Conservation (phyloP, 2,329 filamentous ascomycete species). For the Aspergillus fumigatiaffinis region DNA sequence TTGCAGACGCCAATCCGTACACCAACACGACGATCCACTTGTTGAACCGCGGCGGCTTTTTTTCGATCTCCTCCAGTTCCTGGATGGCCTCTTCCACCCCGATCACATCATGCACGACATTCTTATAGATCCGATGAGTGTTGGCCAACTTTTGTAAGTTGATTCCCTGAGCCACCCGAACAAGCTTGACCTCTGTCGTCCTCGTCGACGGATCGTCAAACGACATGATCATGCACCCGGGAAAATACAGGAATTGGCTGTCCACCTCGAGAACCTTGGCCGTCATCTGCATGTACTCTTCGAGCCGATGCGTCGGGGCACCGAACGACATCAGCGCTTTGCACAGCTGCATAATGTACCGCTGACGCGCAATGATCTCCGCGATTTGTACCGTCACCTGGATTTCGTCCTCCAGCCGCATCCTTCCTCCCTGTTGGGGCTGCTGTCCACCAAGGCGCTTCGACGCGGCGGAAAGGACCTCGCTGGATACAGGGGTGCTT, state of each 20-base stretch:
- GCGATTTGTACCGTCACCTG: constrained; percentile 60
- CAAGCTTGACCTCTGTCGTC: constrained; percentile 45
- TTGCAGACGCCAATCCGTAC: constrained; percentile 71
- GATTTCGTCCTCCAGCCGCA: constrained; percentile 46
- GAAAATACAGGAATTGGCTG: constrained; percentile 83
- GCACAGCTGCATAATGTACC: constrained; percentile 80
- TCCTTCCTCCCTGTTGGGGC: constrained; percentile 6
- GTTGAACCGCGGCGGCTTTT: constrained; percentile 53
- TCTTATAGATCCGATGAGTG: constrained; percentile 47
- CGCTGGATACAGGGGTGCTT: constrained; percentile 25
- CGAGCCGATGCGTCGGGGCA: constrained; percentile 83
- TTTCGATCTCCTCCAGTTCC: constrained; percentile 52
- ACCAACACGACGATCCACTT: constrained; percentile 56
- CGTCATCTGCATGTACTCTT: constrained; percentile 87
- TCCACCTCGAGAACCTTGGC: constrained; percentile 85
- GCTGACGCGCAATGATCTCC: constrained; percentile 71
- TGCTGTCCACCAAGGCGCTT: constrained; percentile 22
- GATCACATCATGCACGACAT: constrained; percentile 45
- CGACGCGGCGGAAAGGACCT: constrained; percentile 24
- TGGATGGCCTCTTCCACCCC: constrained; percentile 44
- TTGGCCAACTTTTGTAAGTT: constrained; percentile 43
- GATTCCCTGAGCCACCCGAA: constrained; percentile 40
- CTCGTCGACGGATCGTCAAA: constrained; percentile 59
- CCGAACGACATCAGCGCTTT: constrained; percentile 84
- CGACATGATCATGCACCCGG: constrained; percentile 90